Evolutionary conservation across 2,329 filamentous ascomycete species (phyloP), one percentile per base, ranked within the genome.

Genomic region (Volutella citrinella): DNA sequence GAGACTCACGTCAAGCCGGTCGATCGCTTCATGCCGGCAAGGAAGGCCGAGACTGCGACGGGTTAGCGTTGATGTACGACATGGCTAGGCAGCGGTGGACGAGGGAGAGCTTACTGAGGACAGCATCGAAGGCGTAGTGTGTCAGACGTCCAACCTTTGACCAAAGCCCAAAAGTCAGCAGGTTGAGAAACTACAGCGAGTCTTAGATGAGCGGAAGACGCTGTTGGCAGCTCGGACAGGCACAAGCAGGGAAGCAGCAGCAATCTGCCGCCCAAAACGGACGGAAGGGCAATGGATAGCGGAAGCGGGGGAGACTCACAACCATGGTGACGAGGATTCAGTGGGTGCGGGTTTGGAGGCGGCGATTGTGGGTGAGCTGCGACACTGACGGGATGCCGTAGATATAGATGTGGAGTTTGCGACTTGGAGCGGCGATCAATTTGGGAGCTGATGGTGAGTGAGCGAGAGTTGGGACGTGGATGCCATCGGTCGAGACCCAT

Each of bases 1-100:
- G 32, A 24, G 46, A 84, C 87, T 78, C 86, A 98, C 93, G 90
- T 96, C 69, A 98, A 76, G 57, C 93, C 93, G 43, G 93, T 97
- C 47, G 91, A 96, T 53, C 93, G 88, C 71, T 95, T 94, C 73
- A 98, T 90, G 56, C 93, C 93, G 23, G 93, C 93, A 49, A 98
- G 82, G 63, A 97, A 91, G 45, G 93, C 87, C 56, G 93, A 98
- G 64, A 98, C 87, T 94, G 40, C 16, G 9, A n/a, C 2, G 29
- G 15, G 32, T 52, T 34, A 42, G 39, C 12, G 14, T 19, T 13
- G 7, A 31, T 13, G 32, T 19, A 29, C 20, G 15, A 21, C 31
- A 18, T 19, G 30, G 28, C 32, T 31, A 19, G 29, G 30, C 15
- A 16, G 13, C 24, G 22, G 16, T 19, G 16, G 20, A 17, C 23